Base-by-base conservation (phyloP, 139 green algal genomes). In the Desmodesmus armatus region DNA sequence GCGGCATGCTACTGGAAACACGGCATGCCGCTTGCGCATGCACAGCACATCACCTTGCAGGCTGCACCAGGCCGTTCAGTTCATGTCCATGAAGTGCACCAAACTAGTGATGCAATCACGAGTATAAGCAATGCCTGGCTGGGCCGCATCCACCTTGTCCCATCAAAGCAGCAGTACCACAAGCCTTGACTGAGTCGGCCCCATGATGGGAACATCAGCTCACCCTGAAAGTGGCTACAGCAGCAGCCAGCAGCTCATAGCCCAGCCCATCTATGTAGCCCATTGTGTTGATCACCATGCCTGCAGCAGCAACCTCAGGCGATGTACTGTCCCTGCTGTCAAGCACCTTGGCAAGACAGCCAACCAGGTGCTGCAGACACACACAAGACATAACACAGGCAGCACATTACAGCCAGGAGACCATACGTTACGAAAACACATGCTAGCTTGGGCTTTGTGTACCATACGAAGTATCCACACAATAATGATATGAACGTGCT, bases 201-300 rank as follows among this genome's bases (percentile, higher is more conserved):
- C 23, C 37, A 53, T 40, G n/a, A n/a, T 31, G 49, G 21, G 5
- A 9, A n/a, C n/a, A n/a, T n/a, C n/a, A n/a, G 11, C 85, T 9
- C 55, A 92, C 91, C 80, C 91, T 90, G 31, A 97, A 75, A 25
- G 91, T 78, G 33, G 83, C 47, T n/a, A 98, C 93, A 13, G 91
- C 87, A 83, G 99, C 91, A 39, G 96, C 78, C 40, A 99, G 88
- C 73, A 99, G 93, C 76, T 98, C 93, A 80, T 98, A 99, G 3
- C 97, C 97, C 17, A 96, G 85, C 31, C 92, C 97, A 5, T 98
- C 94, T 5, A 98, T 83, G 93, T 94, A 99, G 40, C 97, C 97
- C 91, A 98, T 96, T 6, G 96, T 98, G 93, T 99, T 99, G 78
- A 98, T 91, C 23, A 99, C 53, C 65, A 96, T 85, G 4, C 97